A percentile compares a stretch with the other conserved stretches of the same genome.
Conservation (phyloP, 108 stramenopile genomes). For the Cylindrotheca closterium region DNA sequence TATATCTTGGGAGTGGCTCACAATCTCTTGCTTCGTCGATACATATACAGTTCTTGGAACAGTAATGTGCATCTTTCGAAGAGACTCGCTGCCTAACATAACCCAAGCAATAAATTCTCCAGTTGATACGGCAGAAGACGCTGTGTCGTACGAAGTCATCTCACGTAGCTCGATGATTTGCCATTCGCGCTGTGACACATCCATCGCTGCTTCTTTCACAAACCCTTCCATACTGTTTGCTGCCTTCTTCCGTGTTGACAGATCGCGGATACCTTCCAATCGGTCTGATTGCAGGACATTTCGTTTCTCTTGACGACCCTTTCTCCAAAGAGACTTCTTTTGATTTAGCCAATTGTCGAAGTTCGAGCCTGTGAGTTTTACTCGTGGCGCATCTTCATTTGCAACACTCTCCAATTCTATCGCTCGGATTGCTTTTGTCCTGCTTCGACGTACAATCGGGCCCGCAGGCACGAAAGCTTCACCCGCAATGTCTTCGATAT, state of each 20-base stretch:
- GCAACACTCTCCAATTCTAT: constrained; percentile 8
- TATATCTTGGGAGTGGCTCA: constrained; percentile 30
- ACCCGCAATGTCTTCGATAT: constrained; percentile 78
- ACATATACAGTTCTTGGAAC: constrained; percentile 85
- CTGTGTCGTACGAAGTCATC: constrained; percentile 62
- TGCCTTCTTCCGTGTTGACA: constrained; percentile 38
- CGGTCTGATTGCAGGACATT: constrained; percentile 6
- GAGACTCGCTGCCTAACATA: constrained; percentile 77
- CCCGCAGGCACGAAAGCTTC: constrained; percentile 43
- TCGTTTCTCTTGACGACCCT: constrained; percentile 46
- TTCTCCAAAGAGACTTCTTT: constrained; percentile 88
- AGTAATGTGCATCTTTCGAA: constrained; percentile 80
- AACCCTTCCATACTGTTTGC: constrained; percentile 73
- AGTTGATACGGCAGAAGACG: constrained; percentile 42
- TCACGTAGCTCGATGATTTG: constrained; percentile 94
- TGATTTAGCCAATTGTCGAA: constrained; percentile 86
- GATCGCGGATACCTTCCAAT: constrained; percentile 1
- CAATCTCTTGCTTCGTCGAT: constrained; percentile 51
- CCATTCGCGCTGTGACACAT: constrained; percentile 72
- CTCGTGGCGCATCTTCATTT: constrained; percentile 13
- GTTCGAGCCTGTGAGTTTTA: constrained; percentile 51
- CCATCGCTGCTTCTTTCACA: constrained; percentile 73
- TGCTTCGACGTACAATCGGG: constrained; percentile 69
- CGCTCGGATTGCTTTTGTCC: constrained; percentile 4
- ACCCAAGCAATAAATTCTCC: constrained; percentile 91